phyloP scores from a whole-genome alignment of 2,329 filamentous ascomycete genomes.

The Aspergillus proliferans region DNA sequence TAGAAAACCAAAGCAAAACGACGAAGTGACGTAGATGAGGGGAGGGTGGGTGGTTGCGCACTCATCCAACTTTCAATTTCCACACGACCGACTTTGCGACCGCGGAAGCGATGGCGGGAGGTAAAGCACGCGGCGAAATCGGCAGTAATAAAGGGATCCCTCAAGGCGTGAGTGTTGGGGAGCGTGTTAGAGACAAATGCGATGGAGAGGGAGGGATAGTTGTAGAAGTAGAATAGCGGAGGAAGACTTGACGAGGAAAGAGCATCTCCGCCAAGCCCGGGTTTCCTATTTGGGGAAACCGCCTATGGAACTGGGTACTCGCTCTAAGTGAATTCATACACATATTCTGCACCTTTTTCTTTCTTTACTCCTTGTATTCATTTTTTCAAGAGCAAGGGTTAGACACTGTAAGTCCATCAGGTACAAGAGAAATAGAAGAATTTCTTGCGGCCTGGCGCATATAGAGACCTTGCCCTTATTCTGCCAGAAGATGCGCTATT shows the following conservation, averaged over 20 bases:
- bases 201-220: neutral
- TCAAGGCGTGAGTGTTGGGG: no score
- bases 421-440: no score
- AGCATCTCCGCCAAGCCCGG: slow-evolving; percentile 14
- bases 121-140: neutral
- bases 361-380: no score
- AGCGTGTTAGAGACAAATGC: neutral
- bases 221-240: neutral
- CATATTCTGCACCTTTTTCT: no score
- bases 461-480: no score
- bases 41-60: slow-evolving; percentile 3
- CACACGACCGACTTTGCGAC: neutral
- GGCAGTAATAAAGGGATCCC: neutral
- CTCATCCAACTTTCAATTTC: slow-evolving; percentile 1
- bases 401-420: no score
- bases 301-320: neutral
- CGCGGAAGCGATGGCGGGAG: neutral
- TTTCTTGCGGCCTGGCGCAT: no score
- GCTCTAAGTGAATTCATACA: neutral
- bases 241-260: slow-evolving; percentile 1
- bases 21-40: neutral
- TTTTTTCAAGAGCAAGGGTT: no score
- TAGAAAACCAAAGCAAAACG: neutral
- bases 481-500: no score
- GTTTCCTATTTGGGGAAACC: slow-evolving; percentile 12